Conservation (phyloP, 2,329 filamentous ascomycete genomes). For the Botryotinia narcissicola region DNA sequence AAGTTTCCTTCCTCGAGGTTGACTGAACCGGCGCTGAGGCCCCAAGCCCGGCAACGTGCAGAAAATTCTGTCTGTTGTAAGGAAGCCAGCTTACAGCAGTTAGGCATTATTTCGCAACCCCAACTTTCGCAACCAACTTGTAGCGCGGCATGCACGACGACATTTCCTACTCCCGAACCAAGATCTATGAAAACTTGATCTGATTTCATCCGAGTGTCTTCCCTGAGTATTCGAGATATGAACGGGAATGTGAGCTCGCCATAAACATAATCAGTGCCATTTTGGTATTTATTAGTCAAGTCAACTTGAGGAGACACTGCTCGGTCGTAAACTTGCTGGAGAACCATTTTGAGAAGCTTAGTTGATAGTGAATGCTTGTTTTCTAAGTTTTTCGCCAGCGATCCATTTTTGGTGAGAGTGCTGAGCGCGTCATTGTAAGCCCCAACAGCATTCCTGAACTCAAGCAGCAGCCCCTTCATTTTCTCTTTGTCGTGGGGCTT, state of each 20-base stretch:
- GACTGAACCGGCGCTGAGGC: constrained; percentile 75
- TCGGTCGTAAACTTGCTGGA: constrained; percentile 85
- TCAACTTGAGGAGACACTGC: constrained; percentile 90
- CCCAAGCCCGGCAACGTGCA: constrained; percentile 86
- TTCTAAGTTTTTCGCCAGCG: constrained; percentile 70
- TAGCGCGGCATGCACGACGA: constrained; percentile 88
- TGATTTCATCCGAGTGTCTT: constrained; percentile 68
- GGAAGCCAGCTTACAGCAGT: constrained; percentile 78
- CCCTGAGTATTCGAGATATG: constrained; percentile 74
- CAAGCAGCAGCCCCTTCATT: constrained; percentile 55
- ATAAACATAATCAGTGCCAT: constrained; percentile 90
- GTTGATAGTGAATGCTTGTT: constrained; percentile 66
- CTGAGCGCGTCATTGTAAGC: constrained; percentile 75
- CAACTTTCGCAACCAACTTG: constrained; percentile 93
- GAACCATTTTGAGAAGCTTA: constrained; percentile 73
- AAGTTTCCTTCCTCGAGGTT: constrained; percentile 82
- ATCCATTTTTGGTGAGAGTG: constrained; percentile 64
- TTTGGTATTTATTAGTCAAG: constrained; percentile 78
- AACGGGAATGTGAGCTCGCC: constrained; percentile 88
- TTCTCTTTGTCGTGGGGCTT: constrained; percentile 55
- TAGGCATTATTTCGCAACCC: constrained; percentile 95
- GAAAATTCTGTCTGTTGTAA: constrained; percentile 79
- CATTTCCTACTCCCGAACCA: constrained; percentile 93
- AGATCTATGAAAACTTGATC: constrained; percentile 89
- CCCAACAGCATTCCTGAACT: constrained; percentile 70